A percentile compares a stretch with the other conserved stretches of the same genome.
phyloP scores from a whole-genome alignment of 2,329 filamentous ascomycete genomes.

The Metarhizium anisopliae region DNA sequence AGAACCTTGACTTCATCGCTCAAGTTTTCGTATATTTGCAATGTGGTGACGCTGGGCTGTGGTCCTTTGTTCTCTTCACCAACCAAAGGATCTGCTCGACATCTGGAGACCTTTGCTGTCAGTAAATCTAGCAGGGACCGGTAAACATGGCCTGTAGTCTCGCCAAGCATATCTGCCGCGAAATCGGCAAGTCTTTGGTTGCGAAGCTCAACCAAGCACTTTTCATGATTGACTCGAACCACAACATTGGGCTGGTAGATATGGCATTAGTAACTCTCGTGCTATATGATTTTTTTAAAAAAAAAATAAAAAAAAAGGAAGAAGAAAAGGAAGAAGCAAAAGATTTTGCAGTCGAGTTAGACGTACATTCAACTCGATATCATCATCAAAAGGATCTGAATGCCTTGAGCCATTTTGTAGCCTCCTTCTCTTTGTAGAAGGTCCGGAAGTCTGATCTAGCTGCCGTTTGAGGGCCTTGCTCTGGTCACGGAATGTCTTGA shows the following conservation, averaged over 20 bases:
- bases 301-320: too few relatives aligned
- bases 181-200: conserved; percentile 69
- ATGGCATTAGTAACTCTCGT: background rate
- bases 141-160: conserved; percentile 71
- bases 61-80: conserved; percentile 21
- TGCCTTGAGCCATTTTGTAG: conserved; percentile 36
- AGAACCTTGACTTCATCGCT: conserved; percentile 43
- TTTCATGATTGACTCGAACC: conserved; percentile 75
- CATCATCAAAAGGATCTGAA: conserved; percentile 24
- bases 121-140: conserved; percentile 61
- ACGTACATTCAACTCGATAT: conserved; percentile 45
- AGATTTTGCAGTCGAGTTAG: conserved; percentile 4
- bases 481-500: conserved; percentile 45
- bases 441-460: conserved; percentile 32
- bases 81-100: conserved; percentile 46
- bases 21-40: conserved; percentile 47
- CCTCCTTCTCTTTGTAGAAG: conserved; percentile 43
- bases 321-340: background rate
- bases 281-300: too few relatives aligned
- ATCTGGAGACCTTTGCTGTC: conserved; percentile 59
- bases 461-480: conserved; percentile 42
- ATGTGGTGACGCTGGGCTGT: conserved; percentile 37
- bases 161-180: conserved; percentile 60
- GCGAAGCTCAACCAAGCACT: conserved; percentile 72
- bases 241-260: conserved; percentile 56